Conservation (phyloP, 345 rosid species). For the Arabidopsis thaliana region TAIR10.1 NC_003076.8:3125501-3126000, state of each 20-base stretch:
- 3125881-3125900: conserved; percentile 61
- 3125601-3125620: conserved; percentile 74
- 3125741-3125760: conserved; percentile 51
- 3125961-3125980: conserved; percentile 20
- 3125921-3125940: conserved; percentile 1
- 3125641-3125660: conserved; percentile 95
- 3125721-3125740: conserved; percentile 87
- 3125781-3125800: neutral
- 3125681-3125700: conserved; percentile 89
- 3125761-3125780: neutral
- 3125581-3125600: neutral
- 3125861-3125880: conserved; percentile 84
- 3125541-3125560: neutral
- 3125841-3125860: conserved; percentile 89
- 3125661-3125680: conserved; percentile 89
- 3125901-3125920: neutral
- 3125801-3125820: neutral
- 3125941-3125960: conserved; percentile 3
- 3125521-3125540: conserved; percentile 73
- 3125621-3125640: conserved; percentile 92
- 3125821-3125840: conserved; percentile 53
- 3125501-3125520: conserved; percentile 88
- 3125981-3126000: conserved; percentile 69
- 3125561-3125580: neutral
- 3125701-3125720: conserved; percentile 85